Percentiles rank a stretch among this genome's conserved stretches.
phyloP scores from a whole-genome alignment of 495 filamentous ascomycete species.

The Bathelium albidoporum region DNA sequence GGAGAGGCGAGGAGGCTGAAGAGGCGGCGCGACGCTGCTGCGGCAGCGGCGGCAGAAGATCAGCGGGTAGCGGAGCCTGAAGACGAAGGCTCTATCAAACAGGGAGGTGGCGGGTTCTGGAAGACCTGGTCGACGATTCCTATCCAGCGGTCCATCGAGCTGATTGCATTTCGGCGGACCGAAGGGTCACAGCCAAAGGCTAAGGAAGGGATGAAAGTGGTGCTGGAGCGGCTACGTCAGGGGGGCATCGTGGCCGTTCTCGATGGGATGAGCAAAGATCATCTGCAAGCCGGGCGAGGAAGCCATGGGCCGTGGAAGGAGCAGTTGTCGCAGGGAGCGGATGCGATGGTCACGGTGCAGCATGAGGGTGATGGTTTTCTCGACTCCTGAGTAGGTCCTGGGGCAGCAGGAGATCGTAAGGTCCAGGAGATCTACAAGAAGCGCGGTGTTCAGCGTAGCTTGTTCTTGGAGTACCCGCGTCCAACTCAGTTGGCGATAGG shows the following conservation, averaged over 20 bases:
- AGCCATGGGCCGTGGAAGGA: neutral
- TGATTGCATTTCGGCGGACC: slow-evolving; percentile 74
- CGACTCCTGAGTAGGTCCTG: neutral
- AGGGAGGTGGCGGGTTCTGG: slow-evolving; percentile 40
- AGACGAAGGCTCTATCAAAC: slow-evolving; percentile 39
- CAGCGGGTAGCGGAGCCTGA: slow-evolving; percentile 30
- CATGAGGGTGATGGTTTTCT: slow-evolving; percentile 3
- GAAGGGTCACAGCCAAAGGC: slow-evolving; percentile 74
- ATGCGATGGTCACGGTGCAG: neutral
- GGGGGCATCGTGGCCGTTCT: slow-evolving; percentile 78
- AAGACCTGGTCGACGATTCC: slow-evolving; percentile 65
- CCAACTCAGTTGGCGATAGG: neutral
- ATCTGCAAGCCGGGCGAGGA: neutral
- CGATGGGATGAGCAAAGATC: slow-evolving; percentile 70
- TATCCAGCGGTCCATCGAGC: slow-evolving; percentile 81
- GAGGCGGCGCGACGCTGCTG: slow-evolving; percentile 32
- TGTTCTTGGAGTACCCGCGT: neutral
- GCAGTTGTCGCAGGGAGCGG: neutral
- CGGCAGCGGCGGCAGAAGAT: slow-evolving; percentile 27
- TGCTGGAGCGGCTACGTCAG: slow-evolving; percentile 71
- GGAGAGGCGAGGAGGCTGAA: slow-evolving; percentile 54
- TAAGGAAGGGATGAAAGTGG: slow-evolving; percentile 90
- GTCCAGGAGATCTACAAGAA: neutral
- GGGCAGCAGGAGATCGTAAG: neutral
- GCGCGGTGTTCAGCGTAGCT: neutral